phyloP scores from a whole-genome alignment of 2,329 filamentous ascomycete genomes.

The Aspergillus quadricinctus region DNA sequence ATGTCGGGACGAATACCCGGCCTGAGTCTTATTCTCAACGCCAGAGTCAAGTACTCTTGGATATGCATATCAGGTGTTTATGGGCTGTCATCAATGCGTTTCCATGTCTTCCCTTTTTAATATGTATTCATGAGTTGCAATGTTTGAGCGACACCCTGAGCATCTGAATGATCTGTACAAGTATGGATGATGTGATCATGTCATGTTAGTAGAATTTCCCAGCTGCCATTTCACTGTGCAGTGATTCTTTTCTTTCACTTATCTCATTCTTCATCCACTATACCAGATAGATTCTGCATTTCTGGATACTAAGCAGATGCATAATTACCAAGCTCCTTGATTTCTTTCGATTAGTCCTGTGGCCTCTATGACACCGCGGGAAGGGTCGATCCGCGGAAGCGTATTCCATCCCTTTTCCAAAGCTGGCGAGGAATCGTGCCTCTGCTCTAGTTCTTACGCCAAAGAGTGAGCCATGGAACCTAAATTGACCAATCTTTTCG shows the following conservation, averaged over 20 bases:
- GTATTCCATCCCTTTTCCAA: neutral
- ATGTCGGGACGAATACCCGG: neutral
- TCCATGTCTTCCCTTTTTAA: constrained; percentile 2
- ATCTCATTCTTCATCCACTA: neutral
- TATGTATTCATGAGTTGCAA: neutral
- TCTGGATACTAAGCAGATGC: neutral
- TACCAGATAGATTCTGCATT: neutral
- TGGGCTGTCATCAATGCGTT: constrained; percentile 3
- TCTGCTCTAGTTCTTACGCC: neutral
- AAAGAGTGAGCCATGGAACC: neutral
- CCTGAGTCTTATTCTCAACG: neutral
- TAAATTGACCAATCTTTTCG: neutral
- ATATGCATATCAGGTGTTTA: constrained; percentile 19
- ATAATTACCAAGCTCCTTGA: neutral
- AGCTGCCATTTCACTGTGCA: neutral
- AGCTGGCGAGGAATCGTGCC: neutral
- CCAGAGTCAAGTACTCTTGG: neutral
- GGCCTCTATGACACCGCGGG: too few relatives aligned
- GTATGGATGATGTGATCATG: constrained; percentile 20
- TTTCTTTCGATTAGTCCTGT: neutral
- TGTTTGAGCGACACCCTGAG: neutral
- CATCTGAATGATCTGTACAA: constrained; percentile 12
- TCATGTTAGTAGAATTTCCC: constrained; percentile 15
- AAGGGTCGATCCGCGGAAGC: too few relatives aligned
- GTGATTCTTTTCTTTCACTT: neutral